A percentile compares a stretch with the other conserved stretches of the same genome.
These are phyloP conservation scores for Lentinula detonsa DNA, from an alignment of 768 basidiomycete genomes.

Conservation along the genomic window DNA sequence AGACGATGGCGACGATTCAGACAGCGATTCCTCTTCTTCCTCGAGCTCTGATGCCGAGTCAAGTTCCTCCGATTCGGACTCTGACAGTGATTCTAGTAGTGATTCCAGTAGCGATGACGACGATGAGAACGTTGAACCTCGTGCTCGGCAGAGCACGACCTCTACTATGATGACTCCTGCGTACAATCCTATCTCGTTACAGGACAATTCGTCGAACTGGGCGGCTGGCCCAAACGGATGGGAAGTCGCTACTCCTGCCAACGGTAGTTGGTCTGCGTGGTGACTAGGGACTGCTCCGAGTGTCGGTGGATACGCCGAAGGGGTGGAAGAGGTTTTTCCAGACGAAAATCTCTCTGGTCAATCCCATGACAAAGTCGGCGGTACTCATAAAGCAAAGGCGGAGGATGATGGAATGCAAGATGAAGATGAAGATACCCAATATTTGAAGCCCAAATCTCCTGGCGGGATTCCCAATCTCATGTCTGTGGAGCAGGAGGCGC, in stretches of 20 bases:
- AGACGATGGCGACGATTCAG: not conserved
- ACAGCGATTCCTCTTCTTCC: slow-evolving; percentile 3
- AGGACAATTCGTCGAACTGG: not conserved
- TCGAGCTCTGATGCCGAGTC: not conserved
- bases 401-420: not conserved
- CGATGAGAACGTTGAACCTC: slow-evolving; percentile 5
- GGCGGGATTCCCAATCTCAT: not conserved
- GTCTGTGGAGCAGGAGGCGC: not conserved
- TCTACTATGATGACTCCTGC: not conserved
- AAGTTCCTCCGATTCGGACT: slow-evolving; percentile 3
- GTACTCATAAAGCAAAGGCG: not conserved
- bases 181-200: not conserved
- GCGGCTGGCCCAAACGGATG: not conserved
- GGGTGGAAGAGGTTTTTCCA: not conserved
- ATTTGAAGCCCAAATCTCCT: not conserved
- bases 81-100: not conserved
- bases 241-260: not conserved
- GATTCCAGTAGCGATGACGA: slow-evolving; percentile 7
- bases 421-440: not conserved
- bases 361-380: not conserved
- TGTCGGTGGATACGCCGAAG: not conserved
- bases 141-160: not conserved
- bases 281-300: not conserved
- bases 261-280: not conserved
- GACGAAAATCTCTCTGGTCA: not conserved